Evolutionary conservation across 495 filamentous ascomycete genomes (phyloP), one percentile per base, ranked within the genome.

Genomic region (Filosporella fistucella): DNA sequence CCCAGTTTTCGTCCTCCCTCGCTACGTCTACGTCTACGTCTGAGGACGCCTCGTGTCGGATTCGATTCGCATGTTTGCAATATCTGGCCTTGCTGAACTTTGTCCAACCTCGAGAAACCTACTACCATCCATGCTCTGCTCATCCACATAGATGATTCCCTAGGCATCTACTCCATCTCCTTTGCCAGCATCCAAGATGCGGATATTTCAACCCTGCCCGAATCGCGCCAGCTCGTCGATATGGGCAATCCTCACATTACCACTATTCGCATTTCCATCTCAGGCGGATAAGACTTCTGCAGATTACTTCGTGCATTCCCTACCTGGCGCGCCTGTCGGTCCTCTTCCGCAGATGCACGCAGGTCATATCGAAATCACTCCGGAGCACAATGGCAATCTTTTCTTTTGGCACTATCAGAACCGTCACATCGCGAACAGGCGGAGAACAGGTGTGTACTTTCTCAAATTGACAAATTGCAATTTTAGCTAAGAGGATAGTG

Each of bases 381-480:
- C 83, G 7, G 78, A 85, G 47, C 75, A 80, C 57, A 88, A 96
- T 65, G 91, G 91, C 44, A 91, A 97, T 65, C 69, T 98, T 2
- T 98, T 96, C 74, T 98, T 97, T 70, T 98, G 93, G 93, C 89
- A 95, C 60, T 96, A 82, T 60, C 82, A 95, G 60, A 97, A 96
- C 61, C 80, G 86, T 42, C 91, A 97, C 59, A 95, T 97, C 48
- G 93, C 89, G 28, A 88, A 96, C 62, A 80, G 78, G 51, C 88
- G 94, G 62, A 81, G 91, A 22, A 96, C 93, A n/a, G n/a, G n/a
- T n/a, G n/a, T n/a, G n/a, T n/a, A n/a, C n/a, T n/a, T n/a, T n/a
- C n/a, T n/a, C n/a, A n/a, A n/a, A n/a, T n/a, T n/a, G n/a, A n/a
- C n/a, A n/a, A n/a, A n/a, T n/a, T n/a, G n/a, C n/a, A n/a, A n/a